phyloP scores from a whole-genome alignment of 129 eudicot species.

The Saussurea involucrata region DNA sequence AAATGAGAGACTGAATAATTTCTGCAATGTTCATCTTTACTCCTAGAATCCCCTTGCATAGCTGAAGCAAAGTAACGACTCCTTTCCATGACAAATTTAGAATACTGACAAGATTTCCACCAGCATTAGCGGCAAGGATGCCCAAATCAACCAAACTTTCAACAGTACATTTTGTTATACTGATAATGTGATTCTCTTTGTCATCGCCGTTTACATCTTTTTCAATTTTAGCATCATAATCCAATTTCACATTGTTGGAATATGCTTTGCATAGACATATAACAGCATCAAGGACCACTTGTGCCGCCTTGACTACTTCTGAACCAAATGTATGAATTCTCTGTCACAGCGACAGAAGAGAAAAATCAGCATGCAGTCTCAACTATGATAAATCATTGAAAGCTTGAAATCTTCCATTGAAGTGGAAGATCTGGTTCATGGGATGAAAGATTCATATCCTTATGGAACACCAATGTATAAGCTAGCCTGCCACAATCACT shows the following conservation, averaged over 20 bases:
- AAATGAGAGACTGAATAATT: slow-evolving; percentile 59
- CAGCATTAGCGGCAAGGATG: slow-evolving; percentile 72
- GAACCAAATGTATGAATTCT: slow-evolving; percentile 43
- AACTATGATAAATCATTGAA: neutral
- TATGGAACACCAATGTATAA: neutral
- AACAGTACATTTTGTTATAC: slow-evolving; percentile 43
- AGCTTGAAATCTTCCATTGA: neutral
- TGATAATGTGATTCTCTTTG: slow-evolving; percentile 45
- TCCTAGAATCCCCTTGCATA: slow-evolving; percentile 62
- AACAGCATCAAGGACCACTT: slow-evolving; percentile 59
- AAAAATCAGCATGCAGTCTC: slow-evolving; percentile 15
- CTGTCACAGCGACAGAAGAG: slow-evolving; percentile 36
- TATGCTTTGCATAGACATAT: slow-evolving; percentile 68
- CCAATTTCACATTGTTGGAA: slow-evolving; percentile 52
- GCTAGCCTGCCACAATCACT: neutral
- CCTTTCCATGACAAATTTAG: slow-evolving; percentile 98
- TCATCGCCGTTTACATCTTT: slow-evolving; percentile 17
- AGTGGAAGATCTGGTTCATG: neutral
- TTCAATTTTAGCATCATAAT: slow-evolving; percentile 33
- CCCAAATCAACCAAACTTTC: slow-evolving; percentile 79
- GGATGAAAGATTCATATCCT: neutral
- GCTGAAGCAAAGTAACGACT: slow-evolving; percentile 86
- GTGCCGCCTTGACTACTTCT: slow-evolving; percentile 64
- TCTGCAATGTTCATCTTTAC: slow-evolving; percentile 55
- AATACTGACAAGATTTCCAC: slow-evolving; percentile 74